A percentile compares a stretch with the other conserved stretches of the same genome.
Evolutionary conservation across 179 eudicot genomes (phyloP).

Genomic region (Corrigiola litoralis): DNA sequence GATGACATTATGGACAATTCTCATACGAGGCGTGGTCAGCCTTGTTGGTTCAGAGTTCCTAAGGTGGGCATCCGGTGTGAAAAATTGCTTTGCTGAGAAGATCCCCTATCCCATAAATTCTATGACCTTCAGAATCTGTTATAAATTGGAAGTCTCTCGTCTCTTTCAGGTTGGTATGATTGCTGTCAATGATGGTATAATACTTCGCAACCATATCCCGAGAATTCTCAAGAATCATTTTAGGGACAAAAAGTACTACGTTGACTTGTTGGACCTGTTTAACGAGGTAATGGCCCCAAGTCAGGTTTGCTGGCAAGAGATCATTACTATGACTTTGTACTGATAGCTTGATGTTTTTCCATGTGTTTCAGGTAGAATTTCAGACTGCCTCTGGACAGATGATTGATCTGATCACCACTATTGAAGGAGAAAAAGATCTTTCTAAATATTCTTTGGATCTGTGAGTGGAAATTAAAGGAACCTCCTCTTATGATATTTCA

Average conservation of each 20-base stretch:
- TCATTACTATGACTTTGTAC: background rate
- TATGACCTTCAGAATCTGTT: background rate
- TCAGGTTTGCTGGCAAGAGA: background rate
- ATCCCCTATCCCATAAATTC: background rate
- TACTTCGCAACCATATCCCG: constrained; percentile 82
- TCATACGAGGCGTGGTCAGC: constrained; percentile 83
- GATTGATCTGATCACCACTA: constrained; percentile 86
- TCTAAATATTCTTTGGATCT: constrained; percentile 64
- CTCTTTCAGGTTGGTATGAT: constrained; percentile 67
- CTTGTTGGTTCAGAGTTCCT: constrained; percentile 77
- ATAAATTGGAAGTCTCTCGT: background rate
- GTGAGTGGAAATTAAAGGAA: constrained; percentile 34
- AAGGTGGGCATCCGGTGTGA: constrained; percentile 40
- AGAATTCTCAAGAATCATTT: constrained; percentile 78
- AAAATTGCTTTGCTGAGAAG: background rate
- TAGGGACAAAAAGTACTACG: constrained; percentile 63
- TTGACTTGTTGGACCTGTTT: constrained; percentile 71
- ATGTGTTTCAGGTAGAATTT: constrained; percentile 57
- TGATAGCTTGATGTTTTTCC: background rate
- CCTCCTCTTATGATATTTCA: background rate
- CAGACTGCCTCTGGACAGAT: constrained; percentile 86
- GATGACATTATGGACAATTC: constrained; percentile 90
- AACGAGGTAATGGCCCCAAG: constrained; percentile 57
- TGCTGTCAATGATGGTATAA: constrained; percentile 73
- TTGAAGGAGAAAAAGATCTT: constrained; percentile 79